These are phyloP conservation scores for Candida buenavistaensis DNA, from an alignment of 1,139 yeast genomes.

Conservation along the genomic window DNA sequence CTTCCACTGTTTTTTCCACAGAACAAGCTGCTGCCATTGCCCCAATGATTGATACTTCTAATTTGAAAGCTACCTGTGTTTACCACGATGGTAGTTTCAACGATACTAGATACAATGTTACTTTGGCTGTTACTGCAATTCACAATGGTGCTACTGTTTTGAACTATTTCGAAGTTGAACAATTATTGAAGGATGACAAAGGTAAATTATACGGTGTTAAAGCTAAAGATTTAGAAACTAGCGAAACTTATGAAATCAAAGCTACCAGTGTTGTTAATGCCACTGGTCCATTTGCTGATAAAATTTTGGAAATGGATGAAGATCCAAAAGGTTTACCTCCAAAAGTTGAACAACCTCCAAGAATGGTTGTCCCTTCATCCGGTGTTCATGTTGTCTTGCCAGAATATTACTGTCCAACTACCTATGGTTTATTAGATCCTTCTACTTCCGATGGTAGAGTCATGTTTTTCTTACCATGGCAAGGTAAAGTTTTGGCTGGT, in stretches of 20 bases:
- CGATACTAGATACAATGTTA: slow-evolving; percentile 86
- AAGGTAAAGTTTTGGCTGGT: slow-evolving; percentile 94
- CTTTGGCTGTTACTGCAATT: slow-evolving; percentile 83
- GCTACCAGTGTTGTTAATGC: slow-evolving; percentile 87
- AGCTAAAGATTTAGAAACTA: slow-evolving; percentile 75
- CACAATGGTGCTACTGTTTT: slow-evolving; percentile 87
- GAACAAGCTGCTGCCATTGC: slow-evolving; percentile 72
- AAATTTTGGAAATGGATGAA: slow-evolving; percentile 82
- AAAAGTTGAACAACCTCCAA: slow-evolving; percentile 46
- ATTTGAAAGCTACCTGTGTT: slow-evolving; percentile 86
- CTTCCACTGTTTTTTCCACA: slow-evolving; percentile 72
- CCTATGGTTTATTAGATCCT: slow-evolving; percentile 89
- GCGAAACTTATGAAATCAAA: slow-evolving; percentile 54
- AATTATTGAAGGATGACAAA: slow-evolving; percentile 61
- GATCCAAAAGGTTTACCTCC: slow-evolving; percentile 68
- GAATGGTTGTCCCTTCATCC: slow-evolving; percentile 90
- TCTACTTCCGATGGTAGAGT: slow-evolving; percentile 95
- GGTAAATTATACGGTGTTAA: slow-evolving; percentile 71
- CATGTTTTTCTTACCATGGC: slow-evolving; percentile 97
- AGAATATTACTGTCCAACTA: slow-evolving; percentile 86
- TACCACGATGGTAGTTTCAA: slow-evolving; percentile 96
- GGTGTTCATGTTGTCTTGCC: slow-evolving; percentile 95
- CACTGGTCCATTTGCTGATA: slow-evolving; percentile 92
- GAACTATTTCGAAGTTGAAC: slow-evolving; percentile 82
- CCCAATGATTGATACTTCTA: slow-evolving; percentile 81